Base-by-base conservation (phyloP, 2,329 filamentous ascomycete species). In the Amauroascus niger region DNA sequence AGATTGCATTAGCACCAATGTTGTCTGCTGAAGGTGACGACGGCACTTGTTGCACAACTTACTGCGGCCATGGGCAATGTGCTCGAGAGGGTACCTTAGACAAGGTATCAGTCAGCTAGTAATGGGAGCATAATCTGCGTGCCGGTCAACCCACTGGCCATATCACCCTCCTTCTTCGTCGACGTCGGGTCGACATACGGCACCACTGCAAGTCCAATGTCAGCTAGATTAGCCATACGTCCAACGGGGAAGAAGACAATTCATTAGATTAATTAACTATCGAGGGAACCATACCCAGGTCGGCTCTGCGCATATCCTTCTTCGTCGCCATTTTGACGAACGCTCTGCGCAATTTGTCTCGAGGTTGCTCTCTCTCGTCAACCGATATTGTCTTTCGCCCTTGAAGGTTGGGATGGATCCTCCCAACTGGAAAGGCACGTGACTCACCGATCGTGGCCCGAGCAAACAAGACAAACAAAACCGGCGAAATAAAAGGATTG, bases 41-140 rank as follows among this genome's bases (percentile, higher is more conserved):
- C 11, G 18, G 13, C 22, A n/a, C n/a, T 3, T 11, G 6, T 18
- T 43, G 57, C 47, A 43, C 37, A 57, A 75, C 76, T 69, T 74
- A 83, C 80, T 59, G 90, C 90, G 55, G 88, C 89, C 91, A 96
- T 96, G 55, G 91, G 91, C 66, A 97, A 76, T 33, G 90, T 94
- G 65, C 84, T 91, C 51, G 79, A 76, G 73, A 84, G 77, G 47
- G 80, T 81, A 63, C 77, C 79, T 79, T 39, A 53, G 32, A 11
- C 22, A 33, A 28, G 1, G 37, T 14, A 24, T 30, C 14, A 39
- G 51, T 40, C 13, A 40, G 14, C 18, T 11, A 2, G 11, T 30
- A 6, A 11, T 9, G 16, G 11, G 14, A 13, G 32, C 24, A 5
- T 1, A 26, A 53, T 11, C 24, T 11, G 56, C 43, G 55, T 9